These are phyloP conservation scores for Mucor indicus DNA, from an alignment of 371 early-diverging fungal species.

Conservation along the genomic window DNA sequence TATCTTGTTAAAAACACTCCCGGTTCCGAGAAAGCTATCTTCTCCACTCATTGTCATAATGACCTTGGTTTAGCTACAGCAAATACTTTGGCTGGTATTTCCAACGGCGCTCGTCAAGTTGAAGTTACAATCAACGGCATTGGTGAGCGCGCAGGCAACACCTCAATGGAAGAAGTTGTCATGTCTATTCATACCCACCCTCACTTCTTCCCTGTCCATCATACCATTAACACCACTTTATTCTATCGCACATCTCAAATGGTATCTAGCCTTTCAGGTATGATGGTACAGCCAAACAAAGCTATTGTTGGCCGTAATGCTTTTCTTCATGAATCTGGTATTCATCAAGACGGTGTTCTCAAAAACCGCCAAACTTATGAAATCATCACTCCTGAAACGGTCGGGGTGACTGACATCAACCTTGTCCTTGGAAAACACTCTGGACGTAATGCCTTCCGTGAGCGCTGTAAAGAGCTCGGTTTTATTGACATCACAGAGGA, in stretches of 20 bases:
- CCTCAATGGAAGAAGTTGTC: constrained; percentile 91
- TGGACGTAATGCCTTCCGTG: constrained; percentile 90
- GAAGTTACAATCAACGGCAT: constrained; percentile 98
- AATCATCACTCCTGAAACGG: constrained; percentile 89
- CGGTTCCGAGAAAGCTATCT: constrained; percentile 74
- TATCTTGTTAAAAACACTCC: constrained; percentile 75
- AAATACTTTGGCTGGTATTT: constrained; percentile 88
- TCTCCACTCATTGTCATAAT: constrained; percentile 96
- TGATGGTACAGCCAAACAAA: constrained; percentile 95
- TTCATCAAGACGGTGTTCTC: constrained; percentile 97
- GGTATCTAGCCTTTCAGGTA: constrained; percentile 86
- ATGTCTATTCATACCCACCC: constrained; percentile 94
- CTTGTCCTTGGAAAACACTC: constrained; percentile 95
- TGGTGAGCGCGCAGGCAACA: constrained; percentile 97
- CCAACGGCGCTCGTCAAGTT: constrained; percentile 91
- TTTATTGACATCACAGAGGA: constrained; percentile 61
- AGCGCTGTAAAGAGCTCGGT: constrained; percentile 79
- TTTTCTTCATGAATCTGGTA: constrained; percentile 96
- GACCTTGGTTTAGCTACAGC: constrained; percentile 97
- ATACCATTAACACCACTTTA: constrained; percentile 84
- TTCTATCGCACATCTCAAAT: constrained; percentile 86
- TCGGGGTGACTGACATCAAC: constrained; percentile 82
- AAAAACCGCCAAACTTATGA: constrained; percentile 94
- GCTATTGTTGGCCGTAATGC: constrained; percentile 97
- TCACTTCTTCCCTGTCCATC: constrained; percentile 75